These are phyloP conservation scores for Ganoderma resinaceum DNA, from an alignment of 1,284 basidiomycete species.

Conservation along the genomic window DNA sequence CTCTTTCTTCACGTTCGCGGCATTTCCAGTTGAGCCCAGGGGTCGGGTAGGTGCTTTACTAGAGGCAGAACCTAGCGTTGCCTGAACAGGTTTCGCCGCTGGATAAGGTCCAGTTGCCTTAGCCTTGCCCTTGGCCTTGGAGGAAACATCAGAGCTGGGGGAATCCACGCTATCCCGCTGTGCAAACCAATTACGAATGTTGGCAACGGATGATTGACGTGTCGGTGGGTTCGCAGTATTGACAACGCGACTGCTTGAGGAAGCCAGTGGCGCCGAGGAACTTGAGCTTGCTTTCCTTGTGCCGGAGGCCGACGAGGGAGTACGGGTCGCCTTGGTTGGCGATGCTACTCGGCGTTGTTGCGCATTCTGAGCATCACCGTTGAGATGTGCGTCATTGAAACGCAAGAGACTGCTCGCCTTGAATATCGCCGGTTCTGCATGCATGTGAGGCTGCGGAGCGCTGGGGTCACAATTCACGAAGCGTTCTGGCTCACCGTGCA, in stretches of 20 bases:
- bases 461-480: background rate
- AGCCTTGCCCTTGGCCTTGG: slow-evolving; percentile 17
- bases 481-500: background rate
- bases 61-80: background rate
- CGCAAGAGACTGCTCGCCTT: slow-evolving; percentile 17
- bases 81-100: background rate
- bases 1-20: slow-evolving; percentile 6
- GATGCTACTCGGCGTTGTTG: background rate
- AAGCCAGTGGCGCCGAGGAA: slow-evolving; percentile 11
- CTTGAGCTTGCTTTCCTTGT: background rate
- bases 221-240: slow-evolving; percentile 8
- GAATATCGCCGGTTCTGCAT: slow-evolving; percentile 16
- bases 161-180: slow-evolving; percentile 1
- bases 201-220: background rate
- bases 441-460: background rate
- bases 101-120: background rate
- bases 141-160: background rate
- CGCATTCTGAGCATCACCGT: background rate
- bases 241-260: slow-evolving; percentile 17
- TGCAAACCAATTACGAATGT: slow-evolving; percentile 8
- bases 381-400: slow-evolving; percentile 13
- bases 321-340: background rate
- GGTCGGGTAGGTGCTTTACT: background rate
- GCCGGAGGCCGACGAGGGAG: background rate
- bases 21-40: background rate